Base-by-base conservation (phyloP, 2,329 filamentous ascomycete genomes). In the Monosporascus sp. region DNA sequence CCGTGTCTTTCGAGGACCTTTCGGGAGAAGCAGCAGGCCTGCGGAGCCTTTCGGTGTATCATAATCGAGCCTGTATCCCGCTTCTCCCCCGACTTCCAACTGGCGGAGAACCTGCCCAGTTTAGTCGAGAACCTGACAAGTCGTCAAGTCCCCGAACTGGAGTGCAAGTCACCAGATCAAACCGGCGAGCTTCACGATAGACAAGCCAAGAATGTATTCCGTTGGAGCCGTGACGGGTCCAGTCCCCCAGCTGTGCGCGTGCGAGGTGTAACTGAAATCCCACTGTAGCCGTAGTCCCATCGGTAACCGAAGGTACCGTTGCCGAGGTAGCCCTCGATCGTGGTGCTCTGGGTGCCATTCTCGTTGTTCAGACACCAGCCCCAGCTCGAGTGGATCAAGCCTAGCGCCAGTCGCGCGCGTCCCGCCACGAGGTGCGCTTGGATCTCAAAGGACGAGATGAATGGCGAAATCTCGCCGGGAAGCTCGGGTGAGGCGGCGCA, bases 271-370 rank as follows among this genome's bases (percentile, higher is more conserved):
- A 15, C 68, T 69, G 49, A 68, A 69, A 51, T 80, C 76, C 76
- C 70, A 4, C 65, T 65, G 56, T 85, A 84, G 0, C 80, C 81
- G 6, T 74, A 65, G 47, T 74, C 68, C 34, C 69, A 72, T 2
- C 81, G 72, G 60, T 86, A 86, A 2, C 76, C 79, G 57, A 81
- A 86, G 0, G 71, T 76, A 3, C 80, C 81, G 56, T 85, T 74
- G 0, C 64, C 65, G 1, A 81, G 70, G 54, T 82, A 84, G 0
- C 82, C 82, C 64, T 85, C 83, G 25, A 84, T 74, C 20, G 81
- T 74, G 0, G 83, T 85, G 42, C 74, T 79, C 52, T 76, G 70
- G 0, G 82, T 84, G n/a, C 80, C 80, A 57, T 81, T 77, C 1
- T 75, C 72, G 53, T 83, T 75, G 54, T 76, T 71, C 17, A 82